Percentiles rank a stretch among this genome's conserved stretches.
These are phyloP conservation scores for Talaromyces atroroseus DNA, from an alignment of 2,329 filamentous ascomycete genomes.

Conservation along the genomic window DNA sequence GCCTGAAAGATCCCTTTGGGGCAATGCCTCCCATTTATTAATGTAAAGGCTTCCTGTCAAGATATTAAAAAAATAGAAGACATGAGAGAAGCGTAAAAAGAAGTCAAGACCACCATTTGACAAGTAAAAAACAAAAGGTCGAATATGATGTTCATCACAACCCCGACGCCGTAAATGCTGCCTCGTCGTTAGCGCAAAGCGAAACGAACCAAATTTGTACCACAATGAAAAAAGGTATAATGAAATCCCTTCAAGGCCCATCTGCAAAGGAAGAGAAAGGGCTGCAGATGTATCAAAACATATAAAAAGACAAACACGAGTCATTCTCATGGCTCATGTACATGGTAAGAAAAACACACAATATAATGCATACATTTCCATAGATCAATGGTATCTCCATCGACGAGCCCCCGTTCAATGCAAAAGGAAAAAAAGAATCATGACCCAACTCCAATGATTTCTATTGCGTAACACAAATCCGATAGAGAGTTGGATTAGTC, in stretches of 20 bases:
- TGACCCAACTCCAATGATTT: constrained; percentile 8
- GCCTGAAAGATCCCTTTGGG: not conserved
- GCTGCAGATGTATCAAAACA: not conserved
- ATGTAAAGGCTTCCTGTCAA: not conserved
- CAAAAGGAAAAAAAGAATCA: constrained; percentile 6
- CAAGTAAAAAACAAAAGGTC: not conserved
- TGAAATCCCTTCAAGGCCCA: too few relatives aligned
- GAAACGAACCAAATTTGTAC: not conserved
- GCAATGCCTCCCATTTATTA: not conserved
- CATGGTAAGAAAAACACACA: not conserved
- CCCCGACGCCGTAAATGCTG: constrained; percentile 8
- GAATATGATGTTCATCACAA: not conserved
- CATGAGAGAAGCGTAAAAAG: not conserved
- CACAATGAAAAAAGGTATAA: not conserved
- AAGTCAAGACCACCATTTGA: not conserved
- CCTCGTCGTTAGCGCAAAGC: not conserved
- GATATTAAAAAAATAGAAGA: not conserved
- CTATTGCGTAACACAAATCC: constrained; percentile 7
- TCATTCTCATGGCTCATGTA: not conserved
- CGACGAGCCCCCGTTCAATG: constrained; percentile 3
- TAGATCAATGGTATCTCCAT: not conserved
- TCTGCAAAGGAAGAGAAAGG: not conserved
- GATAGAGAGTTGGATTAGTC: not conserved
- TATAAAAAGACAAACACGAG: not conserved
- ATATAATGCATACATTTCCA: not conserved